Conservation (phyloP, 495 filamentous ascomycete genomes). For the Aspergillus panamensis region DNA sequence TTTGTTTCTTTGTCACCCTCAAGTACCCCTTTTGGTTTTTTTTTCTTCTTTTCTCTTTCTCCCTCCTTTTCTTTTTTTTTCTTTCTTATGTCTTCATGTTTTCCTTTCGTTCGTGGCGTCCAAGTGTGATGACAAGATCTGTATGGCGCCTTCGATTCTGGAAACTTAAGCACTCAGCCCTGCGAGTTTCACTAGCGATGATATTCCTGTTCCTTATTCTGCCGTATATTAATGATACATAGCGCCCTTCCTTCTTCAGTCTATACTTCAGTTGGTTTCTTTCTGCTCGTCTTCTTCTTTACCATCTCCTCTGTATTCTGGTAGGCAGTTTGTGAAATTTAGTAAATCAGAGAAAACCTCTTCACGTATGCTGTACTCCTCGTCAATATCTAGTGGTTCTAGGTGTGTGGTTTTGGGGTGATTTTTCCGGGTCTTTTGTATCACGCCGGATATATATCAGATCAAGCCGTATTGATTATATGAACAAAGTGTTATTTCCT, state of each 20-base stretch:
- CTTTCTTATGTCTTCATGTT: neutral
- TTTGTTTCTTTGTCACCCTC: neutral
- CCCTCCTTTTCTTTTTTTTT: neutral
- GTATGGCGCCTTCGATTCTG: constrained; percentile 13
- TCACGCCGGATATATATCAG: no score
- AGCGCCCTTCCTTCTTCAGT: constrained; percentile 30
- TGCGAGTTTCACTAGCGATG: constrained; percentile 16
- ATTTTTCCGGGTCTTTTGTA: no score
- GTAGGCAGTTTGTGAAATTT: neutral
- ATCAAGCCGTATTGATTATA: no score
- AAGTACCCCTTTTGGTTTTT: constrained; percentile 1
- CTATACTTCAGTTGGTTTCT: constrained; percentile 26
- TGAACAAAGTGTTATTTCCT: no score
- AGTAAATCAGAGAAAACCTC: no score
- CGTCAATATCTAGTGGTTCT: no score
- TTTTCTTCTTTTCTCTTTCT: neutral
- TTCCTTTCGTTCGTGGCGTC: constrained; percentile 19
- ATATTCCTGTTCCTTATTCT: constrained; percentile 22
- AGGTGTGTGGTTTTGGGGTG: no score
- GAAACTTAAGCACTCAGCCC: neutral
- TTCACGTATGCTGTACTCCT: no score
- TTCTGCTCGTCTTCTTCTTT: neutral
- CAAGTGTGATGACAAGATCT: constrained; percentile 27
- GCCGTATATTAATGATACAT: constrained; percentile 40
- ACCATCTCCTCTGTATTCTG: no score